Evolutionary conservation across 306 rosid genomes (phyloP).

Genomic region (Medicago ruthenica): DNA sequence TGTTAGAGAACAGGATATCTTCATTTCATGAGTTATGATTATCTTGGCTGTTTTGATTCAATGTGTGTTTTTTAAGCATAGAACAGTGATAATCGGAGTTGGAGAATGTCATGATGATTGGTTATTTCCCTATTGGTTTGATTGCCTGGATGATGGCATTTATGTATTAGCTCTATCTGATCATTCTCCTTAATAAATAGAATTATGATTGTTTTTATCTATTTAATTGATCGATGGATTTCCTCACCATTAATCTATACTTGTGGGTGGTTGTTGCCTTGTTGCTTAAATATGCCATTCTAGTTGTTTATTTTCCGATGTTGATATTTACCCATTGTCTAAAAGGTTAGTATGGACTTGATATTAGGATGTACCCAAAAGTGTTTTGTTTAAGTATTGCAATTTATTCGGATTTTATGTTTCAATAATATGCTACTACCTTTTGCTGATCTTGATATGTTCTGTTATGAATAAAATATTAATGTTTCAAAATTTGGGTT

Average conservation of each 20-base stretch:
- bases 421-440: neutral
- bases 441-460: neutral
- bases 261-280: neutral
- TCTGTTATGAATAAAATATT: neutral
- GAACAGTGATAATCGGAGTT: neutral
- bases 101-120: slow-evolving; percentile 51
- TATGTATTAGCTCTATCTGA: slow-evolving; percentile 59
- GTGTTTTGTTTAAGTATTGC: neutral
- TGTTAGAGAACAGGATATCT: too few species aligned
- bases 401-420: neutral
- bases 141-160: slow-evolving; percentile 53
- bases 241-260: neutral
- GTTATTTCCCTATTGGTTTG: slow-evolving; percentile 57
- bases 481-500: too few species aligned
- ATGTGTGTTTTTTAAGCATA: neutral
- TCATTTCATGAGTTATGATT: neutral
- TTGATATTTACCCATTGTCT: too few species aligned
- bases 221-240: neutral
- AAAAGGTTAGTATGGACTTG: too few species aligned
- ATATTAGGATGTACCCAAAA: neutral
- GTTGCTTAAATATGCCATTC: neutral
- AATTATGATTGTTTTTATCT: neutral
- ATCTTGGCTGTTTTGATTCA: neutral
- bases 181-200: slow-evolving; percentile 37
- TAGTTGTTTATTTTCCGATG: too few species aligned